Evolutionary conservation across 1,284 basidiomycete genomes (phyloP).

Genomic region (Malassezia sympodialis): DNA sequence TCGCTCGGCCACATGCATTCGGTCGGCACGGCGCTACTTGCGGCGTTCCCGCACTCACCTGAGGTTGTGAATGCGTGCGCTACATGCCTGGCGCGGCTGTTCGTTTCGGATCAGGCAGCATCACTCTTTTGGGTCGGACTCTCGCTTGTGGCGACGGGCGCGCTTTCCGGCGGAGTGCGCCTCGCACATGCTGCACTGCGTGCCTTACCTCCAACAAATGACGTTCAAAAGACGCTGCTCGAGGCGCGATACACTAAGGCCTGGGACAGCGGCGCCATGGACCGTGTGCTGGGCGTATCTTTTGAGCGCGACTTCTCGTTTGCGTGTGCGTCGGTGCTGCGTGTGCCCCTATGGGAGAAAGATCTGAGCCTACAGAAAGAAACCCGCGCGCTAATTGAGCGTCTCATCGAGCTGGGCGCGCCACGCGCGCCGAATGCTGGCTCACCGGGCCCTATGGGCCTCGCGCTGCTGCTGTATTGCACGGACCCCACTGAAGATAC

Average conservation of each 20-base stretch:
- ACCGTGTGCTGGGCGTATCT: slow-evolving; percentile 5
- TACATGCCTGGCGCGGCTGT: neutral
- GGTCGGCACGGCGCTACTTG: neutral
- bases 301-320: slow-evolving; percentile 10
- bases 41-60: slow-evolving; percentile 1
- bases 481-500: neutral
- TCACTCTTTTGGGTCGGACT: slow-evolving; percentile 11
- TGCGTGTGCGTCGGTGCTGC: slow-evolving; percentile 2
- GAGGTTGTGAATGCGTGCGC: neutral
- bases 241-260: neutral
- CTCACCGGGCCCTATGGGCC: neutral
- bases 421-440: neutral
- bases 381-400: neutral
- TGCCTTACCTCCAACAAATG: neutral
- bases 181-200: neutral
- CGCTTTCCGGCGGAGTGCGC: neutral
- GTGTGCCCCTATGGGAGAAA: neutral
- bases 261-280: neutral
- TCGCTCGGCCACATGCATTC: neutral
- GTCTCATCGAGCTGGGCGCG: neutral
- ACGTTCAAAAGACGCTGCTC: neutral
- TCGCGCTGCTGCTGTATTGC: neutral
- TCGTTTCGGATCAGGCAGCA: neutral
- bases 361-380: neutral
- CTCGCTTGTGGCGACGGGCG: neutral